phyloP scores from a whole-genome alignment of 208 protist species.

The Naegleria gruberi region DNA sequence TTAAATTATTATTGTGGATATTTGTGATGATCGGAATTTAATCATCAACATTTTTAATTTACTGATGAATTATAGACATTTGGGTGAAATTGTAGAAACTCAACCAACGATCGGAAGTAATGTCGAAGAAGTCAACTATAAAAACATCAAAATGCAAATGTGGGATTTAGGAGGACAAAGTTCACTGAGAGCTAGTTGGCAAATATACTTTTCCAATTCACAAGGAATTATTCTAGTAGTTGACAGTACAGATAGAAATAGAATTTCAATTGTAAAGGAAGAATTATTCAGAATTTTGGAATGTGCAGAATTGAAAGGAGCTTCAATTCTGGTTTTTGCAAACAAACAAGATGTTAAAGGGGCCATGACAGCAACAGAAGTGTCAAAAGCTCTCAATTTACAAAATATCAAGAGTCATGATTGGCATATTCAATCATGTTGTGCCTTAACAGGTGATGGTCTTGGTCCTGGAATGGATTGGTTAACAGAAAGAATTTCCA shows the following conservation, averaged over 20 bases:
- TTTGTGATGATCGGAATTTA: too few species aligned
- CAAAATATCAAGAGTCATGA: conserved; percentile 67
- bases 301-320: conserved; percentile 62
- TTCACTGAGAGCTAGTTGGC: conserved; percentile 76
- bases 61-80: conserved; percentile 3
- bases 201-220: conserved; percentile 90
- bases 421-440: conserved; percentile 88
- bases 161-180: conserved; percentile 94
- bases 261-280: conserved; percentile 59
- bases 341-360: conserved; percentile 89
- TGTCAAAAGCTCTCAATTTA: conserved; percentile 70
- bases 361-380: conserved; percentile 62
- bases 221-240: conserved; percentile 84
- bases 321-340: conserved; percentile 78
- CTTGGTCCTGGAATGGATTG: conserved; percentile 78
- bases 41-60: too few species aligned
- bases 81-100: conserved; percentile 89
- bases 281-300: conserved; percentile 71
- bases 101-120: conserved; percentile 95
- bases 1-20: too few species aligned
- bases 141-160: conserved; percentile 91
- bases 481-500: conserved; percentile 40
- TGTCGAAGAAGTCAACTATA: conserved; percentile 87
- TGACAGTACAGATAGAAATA: conserved; percentile 64
- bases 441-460: conserved; percentile 73